Base-by-base conservation (phyloP, 768 basidiomycete species). In the Lactarius indigo region DNA sequence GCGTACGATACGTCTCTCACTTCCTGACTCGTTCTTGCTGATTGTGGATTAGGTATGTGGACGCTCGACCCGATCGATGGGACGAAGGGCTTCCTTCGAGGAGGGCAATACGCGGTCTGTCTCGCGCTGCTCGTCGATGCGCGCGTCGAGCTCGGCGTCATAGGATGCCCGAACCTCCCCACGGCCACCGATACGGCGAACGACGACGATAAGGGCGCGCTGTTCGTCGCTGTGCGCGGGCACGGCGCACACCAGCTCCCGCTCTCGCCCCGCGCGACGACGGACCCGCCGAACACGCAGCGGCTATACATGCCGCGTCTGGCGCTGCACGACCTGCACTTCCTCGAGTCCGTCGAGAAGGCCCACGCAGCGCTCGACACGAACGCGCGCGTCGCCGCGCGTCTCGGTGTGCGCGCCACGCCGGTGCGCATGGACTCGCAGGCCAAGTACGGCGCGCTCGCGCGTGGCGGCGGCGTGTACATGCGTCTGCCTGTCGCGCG, bases 381-480 rank as follows among this genome's bases (percentile, higher is more conserved):
- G 76, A 94, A 90, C 73, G 85, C 85, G 39, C 82, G 82, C 26
- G 89, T 98, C 41, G 87, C 91, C 0, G 73, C 82, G 37, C 71
- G 88, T 5, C 79, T 98, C 30, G 83, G 83, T 2, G 83, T 97
- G 63, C 86, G 86, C 20, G 79, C 83, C 2, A 74, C 83, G 0
- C 87, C 91, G 10, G 80, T 87, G 18, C 82, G 93, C 23, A 97
- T 98, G 95, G 96, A 98, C 75, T 92, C 90, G 74, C 96, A 98
- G 76, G 94, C 95, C 1, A 99, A 98, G 78, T 98, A 98, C 71
- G 86, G 89, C 35, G 87, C 88, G 73, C 84, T 98, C 17, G 87
- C 88, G 5, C 80, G 96, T 50, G 47, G 52, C 6, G 70, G 65
- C 1, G 88, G 87, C 1, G 84, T 85, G 41, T 96, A 94, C 74